These are phyloP conservation scores for Rhizopogon vesiculosus DNA, from an alignment of 768 basidiomycete species.

Conservation along the genomic window DNA sequence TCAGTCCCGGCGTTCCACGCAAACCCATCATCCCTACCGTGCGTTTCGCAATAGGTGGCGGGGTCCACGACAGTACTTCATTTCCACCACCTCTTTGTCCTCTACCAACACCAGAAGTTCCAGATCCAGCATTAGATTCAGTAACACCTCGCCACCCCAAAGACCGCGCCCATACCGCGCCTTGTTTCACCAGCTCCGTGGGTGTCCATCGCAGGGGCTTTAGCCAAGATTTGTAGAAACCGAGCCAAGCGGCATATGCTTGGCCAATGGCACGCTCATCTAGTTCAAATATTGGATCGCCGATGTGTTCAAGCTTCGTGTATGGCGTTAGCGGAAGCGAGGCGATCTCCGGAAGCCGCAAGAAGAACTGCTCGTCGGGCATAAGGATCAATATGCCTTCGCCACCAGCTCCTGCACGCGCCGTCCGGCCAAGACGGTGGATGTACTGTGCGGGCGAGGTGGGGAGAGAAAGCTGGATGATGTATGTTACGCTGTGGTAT, in stretches of 20 bases:
- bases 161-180: slow-evolving; percentile 2
- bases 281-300: slow-evolving; percentile 19
- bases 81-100: background rate
- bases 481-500: slow-evolving; percentile 44
- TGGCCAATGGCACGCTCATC: slow-evolving; percentile 38
- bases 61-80: background rate
- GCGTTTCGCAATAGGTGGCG: slow-evolving; percentile 34
- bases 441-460: slow-evolving; percentile 73
- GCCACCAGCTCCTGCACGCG: slow-evolving; percentile 65
- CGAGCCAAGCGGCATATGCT: slow-evolving; percentile 52
- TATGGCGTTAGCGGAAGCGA: slow-evolving; percentile 35
- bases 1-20: slow-evolving; percentile 23
- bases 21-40: slow-evolving; percentile 47
- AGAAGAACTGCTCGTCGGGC: slow-evolving; percentile 45
- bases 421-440: slow-evolving; percentile 75
- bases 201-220: slow-evolving; percentile 34
- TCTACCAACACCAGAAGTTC: background rate
- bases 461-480: slow-evolving; percentile 63
- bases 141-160: background rate
- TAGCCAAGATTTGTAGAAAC: slow-evolving; percentile 46
- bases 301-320: slow-evolving; percentile 23
- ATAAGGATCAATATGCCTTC: slow-evolving; percentile 54
- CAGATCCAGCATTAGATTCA: background rate
- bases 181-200: slow-evolving; percentile 35
- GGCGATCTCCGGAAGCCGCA: slow-evolving; percentile 33